Evolutionary conservation across 176 grass and related monocot genomes (phyloP), one percentile per base, ranked within the genome.

Genomic region (Thalia dealbata): DNA sequence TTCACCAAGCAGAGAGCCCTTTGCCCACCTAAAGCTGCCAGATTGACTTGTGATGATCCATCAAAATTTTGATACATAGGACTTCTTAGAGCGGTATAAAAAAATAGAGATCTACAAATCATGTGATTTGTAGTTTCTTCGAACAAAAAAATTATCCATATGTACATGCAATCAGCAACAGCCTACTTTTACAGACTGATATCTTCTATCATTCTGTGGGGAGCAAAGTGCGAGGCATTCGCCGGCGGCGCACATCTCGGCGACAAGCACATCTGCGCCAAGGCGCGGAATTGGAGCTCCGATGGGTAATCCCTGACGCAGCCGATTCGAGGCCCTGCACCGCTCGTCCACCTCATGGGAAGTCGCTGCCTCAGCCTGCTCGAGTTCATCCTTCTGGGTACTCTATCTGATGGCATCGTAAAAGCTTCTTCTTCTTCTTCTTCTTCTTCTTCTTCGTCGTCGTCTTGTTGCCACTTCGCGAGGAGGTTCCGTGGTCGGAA

Each of bases 311-410:
- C 92, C 64, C 88, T 67, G 55, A 96, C 89, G 69, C 86, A 88
- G 9, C 92, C 92, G 48, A 96, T 96, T 77, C 92, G 79, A 3
- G 89, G 92, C 23, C 92, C 92, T 0, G 60, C 92, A 52, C 92
- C 92, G 16, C 89, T 89, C 52, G 84, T 96, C 92, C 92, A 96
- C 69, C 81, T 85, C 71, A 80, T 79, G n/a, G 89, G 81, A 19
- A 96, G 78, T 56, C 92, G 92, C 79, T 87, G 87, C 45, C 92
- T 86, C 30, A 96, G 81, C 82, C 89, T 89, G 80, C 85, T 96
- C 4, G 86, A 92, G 75, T 87, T 92, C 59, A 92, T 89, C 83
- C 92, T 79, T 52, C 61, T 77, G 45, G 91, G 78, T 77, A 96
- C 91, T 85, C 56, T 76, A 61, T 89, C 92, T 83, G 83, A 69